Evolutionary conservation across 163 green algal species (phyloP).

Genomic region (Scenedesmus sp.): DNA sequence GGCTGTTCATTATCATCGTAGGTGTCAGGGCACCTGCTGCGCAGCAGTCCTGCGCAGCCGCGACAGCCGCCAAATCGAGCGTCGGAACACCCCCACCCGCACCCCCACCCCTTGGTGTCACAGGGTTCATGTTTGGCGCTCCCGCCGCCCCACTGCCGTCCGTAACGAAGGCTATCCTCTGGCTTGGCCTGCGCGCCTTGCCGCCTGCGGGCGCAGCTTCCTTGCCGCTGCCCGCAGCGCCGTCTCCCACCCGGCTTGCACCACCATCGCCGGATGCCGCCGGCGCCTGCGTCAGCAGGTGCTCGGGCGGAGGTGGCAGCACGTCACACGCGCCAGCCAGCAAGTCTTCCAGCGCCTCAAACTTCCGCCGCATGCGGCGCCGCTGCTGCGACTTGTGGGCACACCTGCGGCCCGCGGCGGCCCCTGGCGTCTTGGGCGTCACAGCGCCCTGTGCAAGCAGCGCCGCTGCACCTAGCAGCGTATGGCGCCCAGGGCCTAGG

Average conservation of each 20-base stretch:
- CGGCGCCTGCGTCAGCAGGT: conserved; percentile 46
- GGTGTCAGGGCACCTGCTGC: background rate
- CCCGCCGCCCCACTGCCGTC: background rate
- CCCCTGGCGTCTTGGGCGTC: conserved; percentile 25
- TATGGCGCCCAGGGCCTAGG: conserved; percentile 28
- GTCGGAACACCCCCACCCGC: background rate
- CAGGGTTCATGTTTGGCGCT: no score
- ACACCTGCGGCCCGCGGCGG: background rate
- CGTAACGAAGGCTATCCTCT: conserved; percentile 7
- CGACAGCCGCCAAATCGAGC: background rate
- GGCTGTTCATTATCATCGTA: conserved; percentile 31
- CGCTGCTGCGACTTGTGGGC: conserved; percentile 21
- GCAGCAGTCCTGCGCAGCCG: background rate
- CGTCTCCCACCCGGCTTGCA: no score
- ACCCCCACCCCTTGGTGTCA: background rate
- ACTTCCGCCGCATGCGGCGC: conserved; percentile 31
- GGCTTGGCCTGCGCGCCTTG: background rate
- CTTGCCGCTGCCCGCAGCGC: background rate
- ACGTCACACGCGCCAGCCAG: background rate
- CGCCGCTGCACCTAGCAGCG: background rate
- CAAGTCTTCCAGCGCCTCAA: conserved; percentile 41
- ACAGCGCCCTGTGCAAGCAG: background rate
- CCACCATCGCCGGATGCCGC: background rate
- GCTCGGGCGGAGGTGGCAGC: conserved; percentile 34
- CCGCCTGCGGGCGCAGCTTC: background rate